Conservation (phyloP, 495 filamentous ascomycete species). For the Jackrogersella multiformis region DNA sequence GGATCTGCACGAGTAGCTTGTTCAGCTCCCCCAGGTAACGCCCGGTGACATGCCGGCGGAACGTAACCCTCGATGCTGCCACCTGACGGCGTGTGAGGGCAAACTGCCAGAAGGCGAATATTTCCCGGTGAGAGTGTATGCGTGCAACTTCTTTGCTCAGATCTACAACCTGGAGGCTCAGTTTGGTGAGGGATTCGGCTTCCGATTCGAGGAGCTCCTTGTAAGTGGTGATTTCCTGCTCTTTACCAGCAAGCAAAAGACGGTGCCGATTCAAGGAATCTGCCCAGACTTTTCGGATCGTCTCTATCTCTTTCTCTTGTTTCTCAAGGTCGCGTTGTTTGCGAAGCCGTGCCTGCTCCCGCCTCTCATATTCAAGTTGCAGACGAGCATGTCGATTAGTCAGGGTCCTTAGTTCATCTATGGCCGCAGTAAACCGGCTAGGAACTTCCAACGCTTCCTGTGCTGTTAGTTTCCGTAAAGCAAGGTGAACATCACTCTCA, state of each 20-base stretch:
- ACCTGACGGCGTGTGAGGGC: constrained; percentile 35
- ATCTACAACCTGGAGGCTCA: background rate
- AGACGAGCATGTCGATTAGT: background rate
- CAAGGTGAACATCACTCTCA: background rate
- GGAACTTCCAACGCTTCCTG: constrained; percentile 5
- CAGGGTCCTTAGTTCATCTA: constrained; percentile 3
- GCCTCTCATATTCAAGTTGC: constrained; percentile 1
- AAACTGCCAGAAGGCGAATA: constrained; percentile 45
- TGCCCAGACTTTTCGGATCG: constrained; percentile 1
- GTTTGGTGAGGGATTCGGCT: constrained; percentile 2
- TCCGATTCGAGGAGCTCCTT: constrained; percentile 21
- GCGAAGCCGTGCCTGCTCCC: background rate
- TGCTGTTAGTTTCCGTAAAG: constrained; percentile 1
- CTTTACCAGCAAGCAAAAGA: background rate
- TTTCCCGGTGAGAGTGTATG: constrained; percentile 24
- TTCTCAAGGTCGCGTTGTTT: constrained; percentile 7
- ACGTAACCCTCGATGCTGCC: constrained; percentile 27
- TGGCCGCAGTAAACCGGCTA: constrained; percentile 1
- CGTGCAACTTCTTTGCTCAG: constrained; percentile 15
- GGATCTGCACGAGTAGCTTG: constrained; percentile 38
- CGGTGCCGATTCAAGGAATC: background rate
- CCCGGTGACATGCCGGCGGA: constrained; percentile 38
- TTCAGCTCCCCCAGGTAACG: constrained; percentile 45
- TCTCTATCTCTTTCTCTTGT: constrained; percentile 7
- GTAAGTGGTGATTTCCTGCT: constrained; percentile 12